Base-by-base conservation (phyloP, 768 basidiomycete species). In the Hericium rajendrae region DNA sequence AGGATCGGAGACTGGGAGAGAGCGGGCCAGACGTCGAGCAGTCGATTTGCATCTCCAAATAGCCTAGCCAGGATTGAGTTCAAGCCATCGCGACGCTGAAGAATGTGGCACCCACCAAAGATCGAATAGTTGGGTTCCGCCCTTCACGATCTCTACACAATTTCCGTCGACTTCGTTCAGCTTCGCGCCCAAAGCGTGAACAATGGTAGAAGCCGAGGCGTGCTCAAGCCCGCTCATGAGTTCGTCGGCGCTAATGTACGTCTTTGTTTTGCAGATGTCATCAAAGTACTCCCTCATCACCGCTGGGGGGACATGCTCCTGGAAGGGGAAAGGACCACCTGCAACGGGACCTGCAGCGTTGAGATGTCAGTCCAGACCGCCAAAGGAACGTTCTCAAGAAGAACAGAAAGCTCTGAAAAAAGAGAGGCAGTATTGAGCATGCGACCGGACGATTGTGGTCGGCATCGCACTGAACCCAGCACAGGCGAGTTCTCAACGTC, bases 71-170 rank as follows among this genome's bases (percentile, higher is more conserved):
- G 20, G 13, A 16, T 2, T 12, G 51, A 53, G 6, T 11, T 38
- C 22, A 22, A 22, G 24, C 13, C 22, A 8, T 20, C 43, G 9
- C n/a, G 49, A 59, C 4, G 18, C 49, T 40, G 6, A 15, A 26
- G n/a, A 43, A 6, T 8, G 11, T 48, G 16, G 3, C 9, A 57
- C 73, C 51, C 48, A 78, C 76, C 65, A 66, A 49, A 60, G 61
- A 61, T 76, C 70, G 53, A 74, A 76, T 1, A 75, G 67, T 15
- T 66, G 64, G 13, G 58, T 43, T 5, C 54, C 59, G 12, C 74
- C 48, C 61, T 71, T 68, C 26, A 75, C 61, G 55, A 78, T 54
- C 66, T 74, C 70, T 10, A 78, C 58, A 57, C 78, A 79, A 0
- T 68, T 65, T 41, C 77, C 74, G 11, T 73, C 67, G 18, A 73